phyloP scores from a whole-genome alignment of 108 stramenopile genomes.

The Skeletonema marinoi region DNA sequence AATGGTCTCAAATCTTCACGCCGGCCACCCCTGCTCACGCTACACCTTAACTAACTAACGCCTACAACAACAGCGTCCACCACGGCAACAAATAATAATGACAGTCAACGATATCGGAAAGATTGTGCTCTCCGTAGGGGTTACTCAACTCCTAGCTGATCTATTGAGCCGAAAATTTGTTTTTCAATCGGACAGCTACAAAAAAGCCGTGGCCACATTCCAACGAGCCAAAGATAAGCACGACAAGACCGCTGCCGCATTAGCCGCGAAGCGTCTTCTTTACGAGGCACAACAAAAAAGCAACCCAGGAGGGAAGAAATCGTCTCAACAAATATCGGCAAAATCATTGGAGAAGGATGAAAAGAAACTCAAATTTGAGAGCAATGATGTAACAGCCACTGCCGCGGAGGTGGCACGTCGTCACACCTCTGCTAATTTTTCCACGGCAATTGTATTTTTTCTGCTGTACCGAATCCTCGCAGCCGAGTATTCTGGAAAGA shows the following conservation, averaged over 20 bases:
- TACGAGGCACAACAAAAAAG: neutral
- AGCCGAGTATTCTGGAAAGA: slow-evolving; percentile 69
- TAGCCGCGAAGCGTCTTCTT: slow-evolving; percentile 28
- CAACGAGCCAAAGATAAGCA: slow-evolving; percentile 55
- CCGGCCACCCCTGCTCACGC: too few species aligned
- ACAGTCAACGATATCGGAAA: slow-evolving; percentile 67
- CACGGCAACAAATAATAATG: slow-evolving; percentile 49
- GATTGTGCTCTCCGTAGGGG: slow-evolving; percentile 63
- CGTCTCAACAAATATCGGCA: slow-evolving; percentile 17
- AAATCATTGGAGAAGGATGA: slow-evolving; percentile 46
- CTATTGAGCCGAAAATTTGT: slow-evolving; percentile 55
- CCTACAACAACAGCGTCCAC: too few species aligned
- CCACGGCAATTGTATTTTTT: slow-evolving; percentile 65
- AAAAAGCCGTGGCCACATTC: slow-evolving; percentile 49
- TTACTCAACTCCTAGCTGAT: slow-evolving; percentile 62
- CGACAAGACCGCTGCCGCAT: slow-evolving; percentile 47
- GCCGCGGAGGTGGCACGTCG: slow-evolving; percentile 59
- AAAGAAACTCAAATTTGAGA: slow-evolving; percentile 58
- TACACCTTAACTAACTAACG: too few species aligned
- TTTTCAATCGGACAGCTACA: slow-evolving; percentile 64
- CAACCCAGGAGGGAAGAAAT: slow-evolving; percentile 11
- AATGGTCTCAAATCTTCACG: too few species aligned
- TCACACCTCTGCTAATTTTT: slow-evolving; percentile 56
- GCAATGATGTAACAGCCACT: slow-evolving; percentile 52
- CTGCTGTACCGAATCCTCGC: slow-evolving; percentile 72